phyloP scores from a whole-genome alignment of 176 grass and related monocot genomes.

The Musa acuminata region DNA sequence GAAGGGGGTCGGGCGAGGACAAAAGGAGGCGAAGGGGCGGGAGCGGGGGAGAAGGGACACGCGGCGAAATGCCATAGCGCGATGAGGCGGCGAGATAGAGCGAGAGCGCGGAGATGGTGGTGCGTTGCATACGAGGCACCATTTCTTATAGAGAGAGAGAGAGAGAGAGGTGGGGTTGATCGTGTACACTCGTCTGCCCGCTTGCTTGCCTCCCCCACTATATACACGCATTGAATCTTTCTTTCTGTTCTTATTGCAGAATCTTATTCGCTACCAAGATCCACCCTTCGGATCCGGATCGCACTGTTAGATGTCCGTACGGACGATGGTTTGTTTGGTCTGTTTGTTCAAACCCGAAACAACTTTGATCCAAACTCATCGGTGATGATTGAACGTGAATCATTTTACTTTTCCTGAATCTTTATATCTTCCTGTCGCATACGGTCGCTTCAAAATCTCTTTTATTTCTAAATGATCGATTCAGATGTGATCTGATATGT shows the following conservation, averaged over 20 bases:
- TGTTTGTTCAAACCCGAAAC: too few species aligned
- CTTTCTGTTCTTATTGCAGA: not conserved
- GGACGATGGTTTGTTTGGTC: too few species aligned
- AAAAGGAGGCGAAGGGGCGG: not conserved
- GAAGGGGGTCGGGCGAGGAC: not conserved
- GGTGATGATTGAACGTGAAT: too few species aligned
- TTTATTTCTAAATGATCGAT: too few species aligned
- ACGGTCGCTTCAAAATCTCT: too few species aligned
- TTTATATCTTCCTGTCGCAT: too few species aligned
- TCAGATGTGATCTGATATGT: too few species aligned
- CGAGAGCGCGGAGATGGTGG: not conserved
- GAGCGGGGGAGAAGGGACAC: not conserved
- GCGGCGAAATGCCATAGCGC: not conserved
- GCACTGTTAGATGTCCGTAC: not conserved
- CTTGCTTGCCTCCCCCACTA: constrained; percentile 7
- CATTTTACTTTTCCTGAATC: too few species aligned
- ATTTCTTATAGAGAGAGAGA: too few species aligned
- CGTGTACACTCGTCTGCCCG: not conserved
- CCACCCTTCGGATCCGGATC: not conserved
- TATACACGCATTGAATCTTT: not conserved
- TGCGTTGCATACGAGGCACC: not conserved
- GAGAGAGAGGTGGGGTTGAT: too few species aligned
- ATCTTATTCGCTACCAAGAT: not conserved
- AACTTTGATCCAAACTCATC: too few species aligned
- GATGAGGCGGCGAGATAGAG: not conserved